These are phyloP conservation scores for Lojkania enalia DNA, from an alignment of 2,329 filamentous ascomycete genomes.

Conservation along the genomic window DNA sequence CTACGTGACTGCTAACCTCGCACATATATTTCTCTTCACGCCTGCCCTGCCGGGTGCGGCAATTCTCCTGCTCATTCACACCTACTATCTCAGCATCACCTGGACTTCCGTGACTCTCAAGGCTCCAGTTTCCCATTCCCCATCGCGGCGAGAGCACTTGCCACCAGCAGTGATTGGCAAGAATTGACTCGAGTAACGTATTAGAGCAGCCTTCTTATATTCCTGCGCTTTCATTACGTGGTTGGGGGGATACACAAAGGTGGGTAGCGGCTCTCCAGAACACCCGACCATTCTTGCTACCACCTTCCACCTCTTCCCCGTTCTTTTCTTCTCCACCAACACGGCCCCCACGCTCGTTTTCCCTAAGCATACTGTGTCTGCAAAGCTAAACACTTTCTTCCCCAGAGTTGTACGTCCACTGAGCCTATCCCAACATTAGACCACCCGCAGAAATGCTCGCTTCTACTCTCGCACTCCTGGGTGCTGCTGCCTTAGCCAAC, in stretches of 20 bases:
- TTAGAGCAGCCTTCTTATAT: too few species aligned
- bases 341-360: neutral
- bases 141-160: too few species aligned
- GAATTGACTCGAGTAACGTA: too few species aligned
- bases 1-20: neutral
- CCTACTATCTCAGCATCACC: neutral
- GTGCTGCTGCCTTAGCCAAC: slow-evolving; percentile 31
- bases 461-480: slow-evolving; percentile 30
- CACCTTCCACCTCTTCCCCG: neutral
- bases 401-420: too few species aligned
- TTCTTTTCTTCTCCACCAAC: neutral
- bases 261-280: too few species aligned
- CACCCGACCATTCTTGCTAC: too few species aligned
- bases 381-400: neutral
- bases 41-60: neutral
- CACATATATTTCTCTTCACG: slow-evolving; percentile 1
- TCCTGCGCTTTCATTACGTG: too few species aligned
- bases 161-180: too few species aligned
- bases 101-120: neutral
- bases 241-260: too few species aligned
- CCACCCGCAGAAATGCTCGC: slow-evolving; percentile 33
- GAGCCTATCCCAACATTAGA: neutral
- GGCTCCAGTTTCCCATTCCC: neutral
- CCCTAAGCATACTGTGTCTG: neutral
- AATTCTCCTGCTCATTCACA: neutral